Conservation (phyloP, 1,139 yeast genomes). For the Yamadazyma blattariae region DNA sequence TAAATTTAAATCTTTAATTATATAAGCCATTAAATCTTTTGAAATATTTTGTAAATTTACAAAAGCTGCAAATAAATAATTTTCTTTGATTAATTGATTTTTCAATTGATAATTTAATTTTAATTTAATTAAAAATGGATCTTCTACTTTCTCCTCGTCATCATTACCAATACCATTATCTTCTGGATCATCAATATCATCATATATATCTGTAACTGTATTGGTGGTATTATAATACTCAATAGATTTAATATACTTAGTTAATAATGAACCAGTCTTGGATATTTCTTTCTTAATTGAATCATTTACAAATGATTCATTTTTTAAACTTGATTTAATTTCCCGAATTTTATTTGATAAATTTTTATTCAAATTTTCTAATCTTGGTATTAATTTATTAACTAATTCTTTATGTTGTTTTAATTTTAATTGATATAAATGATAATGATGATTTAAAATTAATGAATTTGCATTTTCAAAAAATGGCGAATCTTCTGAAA, state of each 20-base stretch:
- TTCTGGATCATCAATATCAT: slow-evolving; percentile 22
- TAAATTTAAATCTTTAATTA: slow-evolving; percentile 35
- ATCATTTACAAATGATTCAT: slow-evolving; percentile 43
- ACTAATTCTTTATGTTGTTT: slow-evolving; percentile 34
- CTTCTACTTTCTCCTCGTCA: slow-evolving; percentile 19
- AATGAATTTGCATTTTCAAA: slow-evolving; percentile 24
- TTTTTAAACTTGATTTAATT: slow-evolving; percentile 38
- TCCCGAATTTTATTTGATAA: slow-evolving; percentile 41
- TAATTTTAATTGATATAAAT: slow-evolving; percentile 23
- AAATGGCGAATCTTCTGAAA: background rate
- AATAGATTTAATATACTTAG: slow-evolving; percentile 29
- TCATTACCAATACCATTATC: slow-evolving; percentile 14
- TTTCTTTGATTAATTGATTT: slow-evolving; percentile 42
- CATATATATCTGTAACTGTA: slow-evolving; percentile 18
- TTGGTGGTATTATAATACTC: slow-evolving; percentile 30
- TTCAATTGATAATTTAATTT: slow-evolving; percentile 42
- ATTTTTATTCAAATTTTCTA: slow-evolving; percentile 37
- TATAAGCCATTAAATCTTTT: slow-evolving; percentile 38
- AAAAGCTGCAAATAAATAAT: slow-evolving; percentile 44
- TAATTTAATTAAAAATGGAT: slow-evolving; percentile 43
- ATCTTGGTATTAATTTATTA: slow-evolving; percentile 34
- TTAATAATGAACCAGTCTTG: slow-evolving; percentile 36
- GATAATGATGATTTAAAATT: slow-evolving; percentile 36
- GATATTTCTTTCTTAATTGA: slow-evolving; percentile 38
- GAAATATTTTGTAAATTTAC: slow-evolving; percentile 44